Evolutionary conservation across 2,329 filamentous ascomycete genomes (phyloP), one percentile per base, ranked within the genome.

Genomic region (Cercospora beticola): DNA sequence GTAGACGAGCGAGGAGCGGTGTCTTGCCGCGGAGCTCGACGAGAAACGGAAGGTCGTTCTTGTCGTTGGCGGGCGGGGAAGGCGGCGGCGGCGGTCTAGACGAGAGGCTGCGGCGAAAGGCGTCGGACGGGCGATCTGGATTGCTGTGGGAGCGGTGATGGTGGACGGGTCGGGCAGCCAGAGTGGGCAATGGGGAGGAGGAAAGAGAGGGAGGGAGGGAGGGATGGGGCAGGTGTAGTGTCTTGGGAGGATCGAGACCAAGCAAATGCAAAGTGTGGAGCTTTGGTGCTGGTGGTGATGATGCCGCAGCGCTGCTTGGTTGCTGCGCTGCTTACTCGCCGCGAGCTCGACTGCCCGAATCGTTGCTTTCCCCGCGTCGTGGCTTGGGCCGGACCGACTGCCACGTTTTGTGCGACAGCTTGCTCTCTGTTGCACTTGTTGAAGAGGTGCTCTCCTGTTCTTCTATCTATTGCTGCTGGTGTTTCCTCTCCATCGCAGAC

Each of bases 41-140:
- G 23, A 78, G 71, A 65, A 78, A 78, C 26, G 75, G 74, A 49
- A 76, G 73, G 68, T 76, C 73, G 49, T 71, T 62, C 36, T 64
- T 71, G 40, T 72, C 65, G 31, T 56, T 40, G 36, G 43, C 49
- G 43, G 33, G 63, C 23, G 54, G 12, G 57, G 30, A 58, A 40
- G 62, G 67, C 31, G 46, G 58, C 18, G 59, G 52, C 36, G 30
- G 62, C 46, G 62, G 68, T 65, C 68, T 67, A 64, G 63, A 63
- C 46, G 56, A 64, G 65, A 71, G 71, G 54, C 65, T 68, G 64
- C 61, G 69, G 65, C 59, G 72, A 65, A 68, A 62, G 57, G 54
- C 66, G 60, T 68, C 71, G 58, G 64, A 56, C 23, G 67, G 71
- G 57, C 72, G 69, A 66, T 65, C 52, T 62, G 74, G 69, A 61